Base-by-base conservation (phyloP, 495 filamentous ascomycete species). In the Aspergillus saccharolyticus region DNA sequence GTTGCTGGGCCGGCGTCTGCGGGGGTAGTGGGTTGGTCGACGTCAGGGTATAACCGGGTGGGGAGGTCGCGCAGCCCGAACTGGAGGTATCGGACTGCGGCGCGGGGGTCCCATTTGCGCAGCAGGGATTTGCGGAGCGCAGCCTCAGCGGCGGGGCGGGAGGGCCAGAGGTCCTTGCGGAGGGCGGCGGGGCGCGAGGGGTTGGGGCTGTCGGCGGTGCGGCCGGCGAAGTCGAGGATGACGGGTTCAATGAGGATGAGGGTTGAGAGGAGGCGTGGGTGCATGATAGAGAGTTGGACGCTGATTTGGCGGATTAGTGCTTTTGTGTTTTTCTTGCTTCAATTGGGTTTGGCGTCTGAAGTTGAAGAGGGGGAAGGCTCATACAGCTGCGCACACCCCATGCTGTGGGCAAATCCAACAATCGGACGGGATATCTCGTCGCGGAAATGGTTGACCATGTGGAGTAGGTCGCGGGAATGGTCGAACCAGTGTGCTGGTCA, bases 371-470 rank as follows among this genome's bases (percentile, higher is more conserved):
- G 25, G 2, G 51, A 24, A 17, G 20, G 12, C 18, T 55, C 67
- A 17, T 33, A 72, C 59, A 90, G 74, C 50, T 84, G 77, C 56
- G 78, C 78, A 52, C 76, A 86, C 61, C 90, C 90, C 79, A 89
- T 87, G 63, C 85, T 89, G 73, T 96, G 90, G 16, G 83, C 90
- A 1, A 96, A 66, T 17, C 89, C 90, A 53, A 93, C 70, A 9
- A 94, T 66, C 1, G 90, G 90, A 4, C 86, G 83, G 3, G 85
- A 81, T 83, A 95, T 90, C 49, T 85, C 62, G 3, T 72, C 63
- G 18, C 86, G 85, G 69, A 92, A 89, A 42, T 77, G 76, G 71
- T 93, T 92, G 66, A 89, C 72, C 74, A 93, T 80, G 62, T 86
- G 79, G 15, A 90, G 74, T 1, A 95, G 76, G 71, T 96, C 90